Base-by-base conservation (phyloP, 495 filamentous ascomycete species). In the Penicillium paradoxum region DNA sequence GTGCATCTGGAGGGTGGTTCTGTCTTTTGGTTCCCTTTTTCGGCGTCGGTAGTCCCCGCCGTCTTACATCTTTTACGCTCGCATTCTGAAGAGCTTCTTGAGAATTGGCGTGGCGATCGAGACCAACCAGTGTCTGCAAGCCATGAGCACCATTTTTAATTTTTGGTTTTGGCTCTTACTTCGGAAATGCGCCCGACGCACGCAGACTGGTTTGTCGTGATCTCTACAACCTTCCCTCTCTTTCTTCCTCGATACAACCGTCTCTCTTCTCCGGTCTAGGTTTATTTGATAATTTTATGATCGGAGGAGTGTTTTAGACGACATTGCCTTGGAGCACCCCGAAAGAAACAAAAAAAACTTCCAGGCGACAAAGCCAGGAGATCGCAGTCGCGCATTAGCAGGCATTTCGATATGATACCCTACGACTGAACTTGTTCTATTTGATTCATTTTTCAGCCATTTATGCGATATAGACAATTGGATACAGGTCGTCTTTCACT, bases 321-420 rank as follows among this genome's bases (percentile, higher is more conserved):
- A 30, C 24, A 29, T 22, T n/a, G 15, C n/a, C 45, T 55, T 44
- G 55, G 49, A 60, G 55, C 57, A 53, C 21, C 50, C 51, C 44
- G 57, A 54, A 52, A 54, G 54, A 59, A 25, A 39, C 45, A 51
- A 56, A 65, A 59, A 59, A 58, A 55, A 53, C 40, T 42, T 50
- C 51, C 48, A 57, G 53, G 53, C 56, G 46, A 61, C 57, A 46
- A 64, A 59, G 57, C 65, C 62, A 56, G 57, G 65, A 66, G 68
- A 71, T 69, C 67, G 64, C 70, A 71, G 72, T 74, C 68, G 62
- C 65, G 63, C 63, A 71, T 74, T 72, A 74, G 70, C 72, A 72
- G 72, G 72, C 72, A 71, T 74, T 74, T 72, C 66, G 69, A 72
- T 72, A 72, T 75, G 72, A 75, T 75, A 75, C 72, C 72, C 72